These are phyloP conservation scores for Bauhinia variegata DNA, from an alignment of 306 rosid genomes.

Conservation along the genomic window DNA sequence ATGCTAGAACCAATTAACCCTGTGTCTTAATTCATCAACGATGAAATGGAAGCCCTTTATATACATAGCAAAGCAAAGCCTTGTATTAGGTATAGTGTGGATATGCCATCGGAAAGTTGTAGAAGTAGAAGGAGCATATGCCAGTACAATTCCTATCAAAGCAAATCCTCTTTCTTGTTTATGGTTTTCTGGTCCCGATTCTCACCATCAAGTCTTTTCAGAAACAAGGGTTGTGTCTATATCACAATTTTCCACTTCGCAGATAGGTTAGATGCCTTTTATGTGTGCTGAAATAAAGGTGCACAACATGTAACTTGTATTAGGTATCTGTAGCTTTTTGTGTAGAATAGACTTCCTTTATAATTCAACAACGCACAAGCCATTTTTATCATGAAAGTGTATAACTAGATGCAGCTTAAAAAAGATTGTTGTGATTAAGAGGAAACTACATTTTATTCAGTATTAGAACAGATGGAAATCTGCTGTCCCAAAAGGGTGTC, in stretches of 20 bases:
- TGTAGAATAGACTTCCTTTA: conserved; percentile 10
- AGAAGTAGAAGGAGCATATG: conserved; percentile 39
- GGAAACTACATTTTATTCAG: background rate
- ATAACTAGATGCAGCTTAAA: background rate
- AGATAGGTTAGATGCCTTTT: conserved; percentile 31
- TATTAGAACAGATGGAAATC: too few species aligned
- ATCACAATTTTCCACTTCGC: conserved; percentile 5
- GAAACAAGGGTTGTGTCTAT: conserved; percentile 25
- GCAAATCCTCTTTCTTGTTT: conserved; percentile 42
- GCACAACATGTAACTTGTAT: background rate
- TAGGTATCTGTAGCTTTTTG: background rate
- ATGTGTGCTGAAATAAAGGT: background rate
- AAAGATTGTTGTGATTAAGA: background rate
- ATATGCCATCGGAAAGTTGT: conserved; percentile 51
- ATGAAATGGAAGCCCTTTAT: conserved; percentile 28
- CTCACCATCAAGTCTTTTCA: conserved; percentile 16
- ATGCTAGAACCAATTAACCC: conserved; percentile 8
- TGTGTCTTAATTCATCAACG: conserved; percentile 33
- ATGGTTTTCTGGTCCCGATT: conserved; percentile 34
- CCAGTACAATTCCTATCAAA: conserved; percentile 45
- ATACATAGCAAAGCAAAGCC: too few species aligned
- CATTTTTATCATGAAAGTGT: background rate
- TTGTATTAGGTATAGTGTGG: too few species aligned
- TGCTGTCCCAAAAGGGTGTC: too few species aligned
- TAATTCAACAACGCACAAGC: too few species aligned